These are phyloP conservation scores for Melampsora occidentalis DNA, from an alignment of 1,284 basidiomycete species.

Conservation along the genomic window DNA sequence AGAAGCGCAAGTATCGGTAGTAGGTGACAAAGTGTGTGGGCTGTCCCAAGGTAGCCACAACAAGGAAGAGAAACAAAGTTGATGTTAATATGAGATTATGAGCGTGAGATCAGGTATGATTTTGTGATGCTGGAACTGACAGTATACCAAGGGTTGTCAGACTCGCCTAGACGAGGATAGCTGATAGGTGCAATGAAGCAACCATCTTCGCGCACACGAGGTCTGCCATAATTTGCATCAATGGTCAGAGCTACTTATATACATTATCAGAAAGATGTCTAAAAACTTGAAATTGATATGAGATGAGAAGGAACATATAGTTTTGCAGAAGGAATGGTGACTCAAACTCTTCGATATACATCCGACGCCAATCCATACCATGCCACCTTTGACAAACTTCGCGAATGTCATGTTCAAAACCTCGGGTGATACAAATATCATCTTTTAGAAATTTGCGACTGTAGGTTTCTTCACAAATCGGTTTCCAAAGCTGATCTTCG, in stretches of 20 bases:
- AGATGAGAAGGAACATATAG: background rate
- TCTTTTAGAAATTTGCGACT: slow-evolving; percentile 10
- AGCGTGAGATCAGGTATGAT: background rate
- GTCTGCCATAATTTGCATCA: background rate
- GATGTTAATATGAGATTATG: background rate
- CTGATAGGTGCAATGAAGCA: slow-evolving; percentile 30
- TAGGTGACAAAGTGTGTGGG: slow-evolving; percentile 31
- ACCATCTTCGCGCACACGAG: slow-evolving; percentile 30
- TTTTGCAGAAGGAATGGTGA: background rate
- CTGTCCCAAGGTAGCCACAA: background rate
- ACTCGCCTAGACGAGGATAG: slow-evolving; percentile 37
- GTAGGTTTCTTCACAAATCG: slow-evolving; percentile 12
- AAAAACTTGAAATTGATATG: background rate
- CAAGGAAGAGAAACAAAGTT: too few species aligned
- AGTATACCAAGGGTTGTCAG: slow-evolving; percentile 34
- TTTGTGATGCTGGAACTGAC: background rate
- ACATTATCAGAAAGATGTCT: background rate
- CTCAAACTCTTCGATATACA: slow-evolving; percentile 24
- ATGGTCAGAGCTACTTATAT: too few species aligned
- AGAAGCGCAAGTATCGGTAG: slow-evolving; percentile 29
- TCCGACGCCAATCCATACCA: slow-evolving; percentile 28
- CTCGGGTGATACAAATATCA: background rate
- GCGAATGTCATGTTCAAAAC: background rate
- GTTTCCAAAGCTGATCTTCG: slow-evolving; percentile 2
- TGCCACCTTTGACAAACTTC: background rate